Evolutionary conservation across 2,329 filamentous ascomycete genomes (phyloP), one percentile per base, ranked within the genome.

Genomic region (Thermoascus crustaceus): DNA sequence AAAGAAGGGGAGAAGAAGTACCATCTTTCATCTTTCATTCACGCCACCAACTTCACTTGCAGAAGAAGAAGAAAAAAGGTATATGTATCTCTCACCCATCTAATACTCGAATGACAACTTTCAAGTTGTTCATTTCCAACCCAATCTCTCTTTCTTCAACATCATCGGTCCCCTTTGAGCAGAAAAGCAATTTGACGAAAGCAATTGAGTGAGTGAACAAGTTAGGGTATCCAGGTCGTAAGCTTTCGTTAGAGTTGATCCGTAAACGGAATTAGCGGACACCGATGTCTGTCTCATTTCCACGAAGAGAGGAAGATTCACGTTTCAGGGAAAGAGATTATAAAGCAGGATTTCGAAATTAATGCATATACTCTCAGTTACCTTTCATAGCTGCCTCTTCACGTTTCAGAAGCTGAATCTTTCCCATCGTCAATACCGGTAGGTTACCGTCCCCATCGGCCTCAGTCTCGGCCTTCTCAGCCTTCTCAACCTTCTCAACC

Each of bases 401-500:
- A 40, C 70, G 60, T 54, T 56, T 68, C 46, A 63, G 52, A 39
- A 63, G 51, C 42, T 67, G 64, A 32, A 68, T 61, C 45, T 67
- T 68, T 23, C 64, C 63, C 51, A 61, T 56, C 4, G 54, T 53
- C 13, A 60, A 43, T 14, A 51, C 45, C 4, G 54, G 44, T 31
- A 50, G 50, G 39, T 48, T 44, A 37, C 38, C 32, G 25, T 33
- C 34, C 8, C 47, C 41, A 22, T 49, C 49, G 38, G 48, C 45
- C 14, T 49, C 49, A 17, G 35, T 30, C 13, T 39, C 38, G 11
- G 45, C 42, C 8, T 48, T 45, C 11, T 42, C 48, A 35, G 52
- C 48, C 24, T 44, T 46, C 14, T 42, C 41, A 6, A 41, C 44
- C 41, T 48, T 44, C 35, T 56, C 23, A 30, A 47, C 45, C 31